Conservation (phyloP, 768 basidiomycete genomes). For the Boletus insuetus region DNA sequence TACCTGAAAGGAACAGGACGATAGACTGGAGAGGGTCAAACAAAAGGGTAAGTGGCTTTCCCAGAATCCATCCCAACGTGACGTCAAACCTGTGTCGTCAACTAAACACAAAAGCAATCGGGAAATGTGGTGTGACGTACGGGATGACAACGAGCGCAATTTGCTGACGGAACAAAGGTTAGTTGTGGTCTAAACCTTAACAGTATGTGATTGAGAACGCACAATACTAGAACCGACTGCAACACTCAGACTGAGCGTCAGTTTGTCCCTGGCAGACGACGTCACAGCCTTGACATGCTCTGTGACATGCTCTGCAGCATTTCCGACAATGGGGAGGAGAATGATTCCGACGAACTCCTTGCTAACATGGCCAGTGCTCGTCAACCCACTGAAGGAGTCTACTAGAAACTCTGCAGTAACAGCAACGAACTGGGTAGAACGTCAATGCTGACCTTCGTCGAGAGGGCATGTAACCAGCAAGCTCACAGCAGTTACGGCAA, state of each 20-base stretch:
- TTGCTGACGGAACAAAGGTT: constrained; percentile 46
- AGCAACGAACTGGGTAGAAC: constrained; percentile 43
- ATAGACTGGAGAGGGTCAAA: constrained; percentile 85
- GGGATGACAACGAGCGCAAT: constrained; percentile 69
- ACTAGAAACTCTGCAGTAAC: constrained; percentile 69
- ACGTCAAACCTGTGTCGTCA: constrained; percentile 58
- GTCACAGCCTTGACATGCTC: constrained; percentile 55
- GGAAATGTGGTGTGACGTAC: constrained; percentile 27
- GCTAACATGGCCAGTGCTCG: constrained; percentile 50
- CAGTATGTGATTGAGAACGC: constrained; percentile 25
- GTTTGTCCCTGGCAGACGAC: constrained; percentile 86
- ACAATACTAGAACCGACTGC: constrained; percentile 85
- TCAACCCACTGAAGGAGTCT: constrained; percentile 76
- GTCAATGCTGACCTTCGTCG: not conserved
- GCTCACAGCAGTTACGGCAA: constrained; percentile 61
- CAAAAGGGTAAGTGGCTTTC: constrained; percentile 74
- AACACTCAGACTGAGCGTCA: constrained; percentile 83
- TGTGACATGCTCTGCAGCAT: constrained; percentile 89
- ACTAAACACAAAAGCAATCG: constrained; percentile 9
- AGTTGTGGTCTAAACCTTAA: not conserved
- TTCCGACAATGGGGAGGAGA: constrained; percentile 88
- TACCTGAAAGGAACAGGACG: constrained; percentile 20
- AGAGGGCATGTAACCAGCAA: not conserved
- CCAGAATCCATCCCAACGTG: constrained; percentile 75
- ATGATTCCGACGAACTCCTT: constrained; percentile 86